phyloP scores from a whole-genome alignment of 108 stramenopile species.

The Nitzschia putrida region DNA sequence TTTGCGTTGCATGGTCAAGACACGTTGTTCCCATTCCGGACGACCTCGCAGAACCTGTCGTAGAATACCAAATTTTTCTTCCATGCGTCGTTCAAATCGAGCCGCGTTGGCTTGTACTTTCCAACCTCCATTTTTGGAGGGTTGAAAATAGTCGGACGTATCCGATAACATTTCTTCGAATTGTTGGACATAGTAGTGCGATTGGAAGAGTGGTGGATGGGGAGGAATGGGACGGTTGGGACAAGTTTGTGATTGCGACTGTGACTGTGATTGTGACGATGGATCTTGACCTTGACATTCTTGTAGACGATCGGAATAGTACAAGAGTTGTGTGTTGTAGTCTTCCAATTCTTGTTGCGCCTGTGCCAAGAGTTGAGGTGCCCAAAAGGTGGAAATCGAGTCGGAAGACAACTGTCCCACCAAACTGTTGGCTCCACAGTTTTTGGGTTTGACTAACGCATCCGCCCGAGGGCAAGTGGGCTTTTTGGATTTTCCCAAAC shows the following conservation, averaged over 20 bases:
- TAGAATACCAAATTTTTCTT: constrained; percentile 83
- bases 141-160: constrained; percentile 60
- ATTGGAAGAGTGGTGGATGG: constrained; percentile 46
- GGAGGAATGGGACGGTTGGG: constrained; percentile 1
- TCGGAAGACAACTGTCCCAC: constrained; percentile 76
- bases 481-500: constrained; percentile 42
- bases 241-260: background rate
- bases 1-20: constrained; percentile 62
- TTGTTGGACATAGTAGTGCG: constrained; percentile 58
- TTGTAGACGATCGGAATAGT: constrained; percentile 37
- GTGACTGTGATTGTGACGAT: background rate
- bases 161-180: constrained; percentile 50
- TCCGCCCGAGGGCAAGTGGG: constrained; percentile 18
- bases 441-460: constrained; percentile 41
- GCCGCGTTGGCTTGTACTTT: constrained; percentile 77
- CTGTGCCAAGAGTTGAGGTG: constrained; percentile 48
- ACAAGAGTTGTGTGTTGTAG: constrained; percentile 56
- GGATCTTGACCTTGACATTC: background rate
- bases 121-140: constrained; percentile 55
- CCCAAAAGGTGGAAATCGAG: constrained; percentile 55
- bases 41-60: constrained; percentile 76
- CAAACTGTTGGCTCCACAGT: constrained; percentile 49
- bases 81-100: constrained; percentile 82
- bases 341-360: constrained; percentile 52
- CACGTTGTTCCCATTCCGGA: constrained; percentile 71